Evolutionary conservation across 257 asterid genomes (phyloP).

Genomic region (Nicotiana obtusifolia): DNA sequence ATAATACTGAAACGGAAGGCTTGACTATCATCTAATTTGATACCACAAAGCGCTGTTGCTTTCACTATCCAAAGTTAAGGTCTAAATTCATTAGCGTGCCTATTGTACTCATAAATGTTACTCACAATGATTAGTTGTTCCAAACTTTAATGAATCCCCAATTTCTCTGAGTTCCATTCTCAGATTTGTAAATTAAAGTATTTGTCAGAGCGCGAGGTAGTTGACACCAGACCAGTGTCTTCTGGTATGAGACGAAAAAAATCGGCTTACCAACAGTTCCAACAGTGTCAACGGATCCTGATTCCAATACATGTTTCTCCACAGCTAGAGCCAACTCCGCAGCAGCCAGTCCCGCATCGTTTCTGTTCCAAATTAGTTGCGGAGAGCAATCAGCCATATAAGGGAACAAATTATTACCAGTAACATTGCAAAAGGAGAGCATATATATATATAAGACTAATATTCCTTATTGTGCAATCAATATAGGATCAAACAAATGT

Average conservation of each 20-base stretch:
- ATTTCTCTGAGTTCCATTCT: too few relatives aligned
- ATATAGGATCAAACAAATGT: too few relatives aligned
- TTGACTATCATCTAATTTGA: neutral
- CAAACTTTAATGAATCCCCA: neutral
- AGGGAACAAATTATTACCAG: neutral
- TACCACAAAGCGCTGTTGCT: neutral
- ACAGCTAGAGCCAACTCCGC: slow-evolving; percentile 90
- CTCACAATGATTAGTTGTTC: neutral
- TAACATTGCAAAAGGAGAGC: neutral
- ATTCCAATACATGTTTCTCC: slow-evolving; percentile 82
- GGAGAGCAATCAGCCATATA: neutral
- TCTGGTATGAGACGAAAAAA: neutral
- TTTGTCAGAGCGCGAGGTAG: neutral
- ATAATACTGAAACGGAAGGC: neutral
- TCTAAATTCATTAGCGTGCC: neutral
- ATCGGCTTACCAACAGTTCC: slow-evolving; percentile 77
- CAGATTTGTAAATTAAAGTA: neutral
- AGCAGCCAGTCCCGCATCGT: slow-evolving; percentile 96
- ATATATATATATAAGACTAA: neutral
- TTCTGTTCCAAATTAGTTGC: slow-evolving; percentile 44
- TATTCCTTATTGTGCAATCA: neutral
- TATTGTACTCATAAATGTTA: neutral
- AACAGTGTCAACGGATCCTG: slow-evolving; percentile 91
- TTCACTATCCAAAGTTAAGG: neutral
- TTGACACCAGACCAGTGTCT: neutral